Evolutionary conservation across 2,329 filamentous ascomycete species (phyloP), one percentile per base, ranked within the genome.

Genomic region (Nothophaeocryptopus gaeumannii): DNA sequence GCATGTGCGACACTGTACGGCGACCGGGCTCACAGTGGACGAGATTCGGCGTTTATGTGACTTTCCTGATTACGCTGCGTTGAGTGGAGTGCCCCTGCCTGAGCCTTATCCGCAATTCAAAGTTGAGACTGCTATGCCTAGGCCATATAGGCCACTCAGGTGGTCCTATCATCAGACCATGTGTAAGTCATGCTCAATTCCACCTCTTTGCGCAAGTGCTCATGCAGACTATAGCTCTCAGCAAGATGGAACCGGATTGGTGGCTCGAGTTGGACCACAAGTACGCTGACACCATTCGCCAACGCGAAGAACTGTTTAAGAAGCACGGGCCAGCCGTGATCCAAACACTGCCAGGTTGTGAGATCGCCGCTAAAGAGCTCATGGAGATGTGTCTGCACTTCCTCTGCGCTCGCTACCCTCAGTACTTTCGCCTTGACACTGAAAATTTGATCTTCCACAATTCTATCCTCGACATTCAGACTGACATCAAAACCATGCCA

Each of bases 81-180:
- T 95, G 9, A 88, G 84, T 41, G 89, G 86, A 5, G 84, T 95
- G 4, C 86, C 86, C 1, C 70, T 86, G 39, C 89, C 89, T 0
- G 56, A 73, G 8, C 75, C 85, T 0, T 84, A 86, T 48, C 60
- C 66, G 1, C 74, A 79, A 4, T 93, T 93, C 63, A 74, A 88
- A 55, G 82, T 90, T 47, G 70, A 77, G 11, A 86, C 75, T 55
- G 88, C 89, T 1, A 61, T 78, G 8, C 80, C 89, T 1, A 77
- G 89, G 50, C 89, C 89, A 0, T 95, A 91, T 65, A 78, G 89
- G 35, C 89, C 89, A 0, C 86, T 95, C 37, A 71, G 89, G 61
- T 95, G 89, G 89, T 45, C 78, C 0, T 95, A 95, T 64, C 88
- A 93, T 64, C 89, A 95, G 65, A 95, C 89, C 0, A 95, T 95